A percentile compares a stretch with the other conserved stretches of the same genome.
Evolutionary conservation across 2,329 filamentous ascomycete species (phyloP).

Genomic region (Scedosporium aurantiacum): DNA sequence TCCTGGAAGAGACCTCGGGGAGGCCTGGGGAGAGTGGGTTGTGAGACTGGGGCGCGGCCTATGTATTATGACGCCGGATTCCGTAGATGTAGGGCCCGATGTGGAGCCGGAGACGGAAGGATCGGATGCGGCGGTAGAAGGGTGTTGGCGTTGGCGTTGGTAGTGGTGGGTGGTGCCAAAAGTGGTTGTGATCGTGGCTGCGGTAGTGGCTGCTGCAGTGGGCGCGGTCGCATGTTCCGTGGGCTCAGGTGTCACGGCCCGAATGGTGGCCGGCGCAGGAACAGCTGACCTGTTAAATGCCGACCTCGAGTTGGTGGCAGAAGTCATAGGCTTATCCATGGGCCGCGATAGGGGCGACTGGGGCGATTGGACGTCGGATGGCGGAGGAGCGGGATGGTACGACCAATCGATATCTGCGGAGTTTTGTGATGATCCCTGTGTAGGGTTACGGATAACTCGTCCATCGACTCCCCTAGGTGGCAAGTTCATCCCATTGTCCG

Average conservation of each 20-base stretch:
- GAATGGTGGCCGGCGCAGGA: constrained; percentile 28
- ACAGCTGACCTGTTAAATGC: constrained; percentile 13
- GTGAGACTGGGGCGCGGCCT: constrained; percentile 13
- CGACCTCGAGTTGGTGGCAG: constrained; percentile 23
- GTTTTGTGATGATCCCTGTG: constrained; percentile 1
- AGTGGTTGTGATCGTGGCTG: constrained; percentile 4
- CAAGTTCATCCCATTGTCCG: constrained; percentile 34
- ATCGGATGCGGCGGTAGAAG: constrained; percentile 8
- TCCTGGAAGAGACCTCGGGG: not conserved
- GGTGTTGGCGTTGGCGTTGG: constrained; percentile 1
- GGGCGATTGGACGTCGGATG: not conserved
- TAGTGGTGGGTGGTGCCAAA: not conserved
- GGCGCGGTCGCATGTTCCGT: constrained; percentile 19
- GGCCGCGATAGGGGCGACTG: constrained; percentile 3
- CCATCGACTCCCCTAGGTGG: constrained; percentile 35
- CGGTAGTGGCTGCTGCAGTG: constrained; percentile 11
- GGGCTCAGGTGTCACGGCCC: constrained; percentile 56
- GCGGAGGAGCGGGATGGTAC: not conserved
- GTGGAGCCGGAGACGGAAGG: not conserved
- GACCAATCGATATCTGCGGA: not conserved
- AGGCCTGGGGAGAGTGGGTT: constrained; percentile 18
- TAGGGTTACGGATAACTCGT: constrained; percentile 14
- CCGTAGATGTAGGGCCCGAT: not conserved
- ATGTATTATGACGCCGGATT: not conserved
- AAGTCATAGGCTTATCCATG: constrained; percentile 21